Evolutionary conservation across 805 yeast genomes (phyloP), one percentile per base, ranked within the genome.

Genomic region (Pichia nakasei): DNA sequence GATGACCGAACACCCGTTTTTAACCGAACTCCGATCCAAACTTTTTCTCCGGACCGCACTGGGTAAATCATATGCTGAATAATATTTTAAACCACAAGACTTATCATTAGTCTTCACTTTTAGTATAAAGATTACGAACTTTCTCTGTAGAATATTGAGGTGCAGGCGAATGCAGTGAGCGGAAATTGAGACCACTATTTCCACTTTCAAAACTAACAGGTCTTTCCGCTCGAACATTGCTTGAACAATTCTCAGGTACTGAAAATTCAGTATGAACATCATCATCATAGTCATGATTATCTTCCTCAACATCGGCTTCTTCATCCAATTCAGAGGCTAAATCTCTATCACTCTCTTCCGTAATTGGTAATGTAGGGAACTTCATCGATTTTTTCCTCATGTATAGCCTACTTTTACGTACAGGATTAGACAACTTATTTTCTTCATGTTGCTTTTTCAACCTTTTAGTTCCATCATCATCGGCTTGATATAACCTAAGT

Each of bases 251-350:
- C 9, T 22, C 41, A 12, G 22, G 29, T 9, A 24, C 36, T 1
- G 44, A 45, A 22, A 35, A 17, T 33, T 45, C 44, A 24, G 47
- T 45, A 3, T 19, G 38, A n/a, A 41, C 35, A 37, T 45, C 12
- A 37, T 45, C 12, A 78, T 73, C 35, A 76, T 67, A 41, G 71
- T 63, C 50, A 71, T 52, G 8, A 64, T 74, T 5, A 70, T 67
- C 48, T 15, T 31, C 45, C n/a, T 50, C 48, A 33, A 41, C 31
- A 21, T 42, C 50, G 3, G 43, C 52, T 20, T 42, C 50, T 22
- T 44, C 48, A 20, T 42, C 50, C 26, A 27, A 22, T 13, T 37
- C 50, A n/a, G 24, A 45, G 9, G 39, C 45, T 17, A 32, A 26
- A 11, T 41, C 45, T 22, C 46, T 47, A 18, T 52, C 52, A 12